phyloP scores from a whole-genome alignment of 2,329 filamentous ascomycete genomes.

The Ascochyta pisi region DNA sequence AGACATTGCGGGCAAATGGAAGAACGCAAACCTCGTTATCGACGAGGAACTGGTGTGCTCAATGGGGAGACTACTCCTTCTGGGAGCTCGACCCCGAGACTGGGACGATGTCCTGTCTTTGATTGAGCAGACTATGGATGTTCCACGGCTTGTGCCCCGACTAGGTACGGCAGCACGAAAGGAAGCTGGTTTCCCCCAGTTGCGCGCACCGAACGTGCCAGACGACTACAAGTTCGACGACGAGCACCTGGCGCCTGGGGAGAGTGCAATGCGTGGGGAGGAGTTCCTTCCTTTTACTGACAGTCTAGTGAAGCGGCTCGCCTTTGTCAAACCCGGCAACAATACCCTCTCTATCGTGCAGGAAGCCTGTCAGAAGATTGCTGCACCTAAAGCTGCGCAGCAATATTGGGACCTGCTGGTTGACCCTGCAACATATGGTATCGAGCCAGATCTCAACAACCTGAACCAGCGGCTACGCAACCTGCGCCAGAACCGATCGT shows the following conservation, averaged over 20 bases:
- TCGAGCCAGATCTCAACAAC: constrained; percentile 76
- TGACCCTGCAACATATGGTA: constrained; percentile 55
- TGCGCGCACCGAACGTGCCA: constrained; percentile 48
- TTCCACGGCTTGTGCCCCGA: constrained; percentile 63
- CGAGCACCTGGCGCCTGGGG: constrained; percentile 34
- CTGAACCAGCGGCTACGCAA: constrained; percentile 72
- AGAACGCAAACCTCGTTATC: constrained; percentile 69
- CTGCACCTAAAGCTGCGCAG: constrained; percentile 67
- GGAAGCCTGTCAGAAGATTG: constrained; percentile 66
- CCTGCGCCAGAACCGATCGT: constrained; percentile 71
- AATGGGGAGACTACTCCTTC: constrained; percentile 80
- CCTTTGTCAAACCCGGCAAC: constrained; percentile 58
- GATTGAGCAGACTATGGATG: constrained; percentile 80
- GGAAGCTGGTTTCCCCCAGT: constrained; percentile 31
- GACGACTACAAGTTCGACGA: constrained; percentile 36
- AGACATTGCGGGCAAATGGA: constrained; percentile 80
- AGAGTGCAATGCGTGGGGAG: constrained; percentile 33
- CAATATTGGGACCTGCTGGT: constrained; percentile 82
- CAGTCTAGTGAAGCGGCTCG: constrained; percentile 41
- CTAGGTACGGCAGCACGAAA: constrained; percentile 41
- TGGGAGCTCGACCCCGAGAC: constrained; percentile 66
- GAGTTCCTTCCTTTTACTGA: constrained; percentile 42
- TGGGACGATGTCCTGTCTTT: constrained; percentile 76
- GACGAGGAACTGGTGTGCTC: constrained; percentile 81
- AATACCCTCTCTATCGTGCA: constrained; percentile 73